These are phyloP conservation scores for Micromonas commoda DNA, from an alignment of 139 green algal genomes.

Conservation along the genomic window DNA sequence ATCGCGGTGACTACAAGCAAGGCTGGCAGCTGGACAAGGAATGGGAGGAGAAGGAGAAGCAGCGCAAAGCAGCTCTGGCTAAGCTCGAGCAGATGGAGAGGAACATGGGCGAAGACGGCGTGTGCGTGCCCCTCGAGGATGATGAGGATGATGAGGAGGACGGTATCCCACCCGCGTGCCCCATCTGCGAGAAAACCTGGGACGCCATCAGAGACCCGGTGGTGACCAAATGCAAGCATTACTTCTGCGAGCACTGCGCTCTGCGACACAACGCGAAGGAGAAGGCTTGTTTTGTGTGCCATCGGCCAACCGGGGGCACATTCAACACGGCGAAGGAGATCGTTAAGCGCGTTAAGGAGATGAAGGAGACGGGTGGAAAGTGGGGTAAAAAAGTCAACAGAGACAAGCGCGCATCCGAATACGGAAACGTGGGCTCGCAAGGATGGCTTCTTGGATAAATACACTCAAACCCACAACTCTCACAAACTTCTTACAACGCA, in stretches of 20 bases:
- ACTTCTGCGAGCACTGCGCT: slow-evolving; percentile 96
- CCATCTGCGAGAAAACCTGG: slow-evolving; percentile 80
- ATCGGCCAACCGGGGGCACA: slow-evolving; percentile 79
- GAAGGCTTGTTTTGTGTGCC: slow-evolving; percentile 82
- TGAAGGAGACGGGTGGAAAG: slow-evolving; percentile 32
- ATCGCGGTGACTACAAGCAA: slow-evolving; percentile 95
- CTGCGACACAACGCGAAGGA: slow-evolving; percentile 81
- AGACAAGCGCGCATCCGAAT: not conserved
- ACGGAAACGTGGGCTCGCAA: not conserved
- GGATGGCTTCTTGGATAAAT: not conserved
- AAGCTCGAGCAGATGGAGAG: slow-evolving; percentile 35
- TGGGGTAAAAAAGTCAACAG: not conserved
- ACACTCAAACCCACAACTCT: slow-evolving; percentile 10
- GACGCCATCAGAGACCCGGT: slow-evolving; percentile 73
- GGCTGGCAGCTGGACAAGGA: slow-evolving; percentile 68
- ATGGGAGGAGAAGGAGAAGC: slow-evolving; percentile 89
- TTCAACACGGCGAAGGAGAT: slow-evolving; percentile 96
- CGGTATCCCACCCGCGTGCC: slow-evolving; percentile 89
- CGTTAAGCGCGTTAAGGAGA: slow-evolving; percentile 66
- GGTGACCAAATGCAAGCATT: slow-evolving; percentile 89
- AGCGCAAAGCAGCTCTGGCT: slow-evolving; percentile 52
- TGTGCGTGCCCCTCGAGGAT: slow-evolving; percentile 37
- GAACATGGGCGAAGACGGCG: slow-evolving; percentile 2
- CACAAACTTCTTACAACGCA: not conserved
- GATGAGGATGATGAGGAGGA: slow-evolving; percentile 61